Base-by-base conservation (phyloP, 129 eudicot species). In the Arctium lappa region DNA sequence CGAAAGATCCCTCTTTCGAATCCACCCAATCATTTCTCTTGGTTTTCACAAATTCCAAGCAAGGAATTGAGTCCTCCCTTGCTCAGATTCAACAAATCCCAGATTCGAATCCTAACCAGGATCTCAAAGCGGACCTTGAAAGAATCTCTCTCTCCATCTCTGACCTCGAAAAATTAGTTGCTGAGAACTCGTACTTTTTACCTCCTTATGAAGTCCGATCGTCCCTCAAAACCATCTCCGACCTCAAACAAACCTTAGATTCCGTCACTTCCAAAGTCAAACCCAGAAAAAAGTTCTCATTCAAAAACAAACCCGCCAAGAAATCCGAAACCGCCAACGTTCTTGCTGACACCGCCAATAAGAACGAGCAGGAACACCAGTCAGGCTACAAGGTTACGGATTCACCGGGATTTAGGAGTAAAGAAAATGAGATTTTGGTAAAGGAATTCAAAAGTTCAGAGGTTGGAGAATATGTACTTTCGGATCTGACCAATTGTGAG, bases 151-250 rank as follows among this genome's bases (percentile, higher is more conserved):
- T 76, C 30, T 85, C 87, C n/a, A 95, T 95, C 60, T 78, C 93
- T 8, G 81, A 86, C 34, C 97, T 95, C 31, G 99, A 93, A 79
- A 88, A 86, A 75, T 86, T 95, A 6, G 84, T 95, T 33, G 93
- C 97, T 22, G 92, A 91, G 65, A 90, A 83, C 73, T 93, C 97
- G 3, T 90, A 92, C 89, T 90, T 88, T 80, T 73, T 95, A 63
- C 97, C 98, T 4, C 84, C 98, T 6, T 94, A 89, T 73, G 97
- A 92, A 78, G 89, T 94, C 66, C 92, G 94, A 3, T 86, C 91
- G 0, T 94, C 90, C 77, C 96, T 94, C 72, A 85, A 88, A 68
- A 53, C 90, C 77, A 69, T 94, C 46, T 77, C 87, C 7, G 82
- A 87, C 29, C 91, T 94, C 76, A 94, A 82, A 74, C 94, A 88